Evolutionary conservation across 345 rosid genomes (phyloP).

Genomic region (Odontarrhena argentea): DNA sequence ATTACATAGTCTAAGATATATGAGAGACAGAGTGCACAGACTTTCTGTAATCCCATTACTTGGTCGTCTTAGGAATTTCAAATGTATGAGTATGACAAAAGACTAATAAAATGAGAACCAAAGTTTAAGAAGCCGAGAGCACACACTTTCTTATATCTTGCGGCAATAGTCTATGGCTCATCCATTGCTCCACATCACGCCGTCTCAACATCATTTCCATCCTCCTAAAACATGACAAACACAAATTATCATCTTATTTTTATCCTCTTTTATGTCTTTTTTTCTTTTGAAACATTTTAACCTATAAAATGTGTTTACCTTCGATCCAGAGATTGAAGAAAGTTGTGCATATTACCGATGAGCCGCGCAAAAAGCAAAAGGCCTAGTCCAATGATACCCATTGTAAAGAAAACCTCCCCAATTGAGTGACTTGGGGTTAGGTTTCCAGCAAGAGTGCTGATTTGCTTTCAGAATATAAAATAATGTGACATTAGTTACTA

Average conservation of each 20-base stretch:
- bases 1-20: too few species aligned
- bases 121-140: not conserved
- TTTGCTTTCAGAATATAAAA: conserved; percentile 60
- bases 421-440: conserved; percentile 68
- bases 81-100: too few species aligned
- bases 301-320: conserved; percentile 47
- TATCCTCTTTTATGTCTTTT: not conserved
- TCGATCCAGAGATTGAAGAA: conserved; percentile 73
- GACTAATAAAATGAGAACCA: too few species aligned
- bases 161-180: conserved; percentile 78
- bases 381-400: conserved; percentile 72
- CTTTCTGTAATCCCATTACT: too few species aligned
- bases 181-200: conserved; percentile 90
- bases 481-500: not conserved
- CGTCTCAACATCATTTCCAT: conserved; percentile 74
- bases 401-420: conserved; percentile 75
- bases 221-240: conserved; percentile 47
- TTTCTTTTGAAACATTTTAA: not conserved
- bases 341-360: conserved; percentile 89
- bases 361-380: conserved; percentile 86
- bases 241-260: conserved; percentile 1
- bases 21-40: too few species aligned
- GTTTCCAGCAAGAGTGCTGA: conserved; percentile 87
- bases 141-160: conserved; percentile 55
- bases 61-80: too few species aligned